Evolutionary conservation across 768 basidiomycete genomes (phyloP), one percentile per base, ranked within the genome.

Genomic region (Tylopilus rubrobrunneus): DNA sequence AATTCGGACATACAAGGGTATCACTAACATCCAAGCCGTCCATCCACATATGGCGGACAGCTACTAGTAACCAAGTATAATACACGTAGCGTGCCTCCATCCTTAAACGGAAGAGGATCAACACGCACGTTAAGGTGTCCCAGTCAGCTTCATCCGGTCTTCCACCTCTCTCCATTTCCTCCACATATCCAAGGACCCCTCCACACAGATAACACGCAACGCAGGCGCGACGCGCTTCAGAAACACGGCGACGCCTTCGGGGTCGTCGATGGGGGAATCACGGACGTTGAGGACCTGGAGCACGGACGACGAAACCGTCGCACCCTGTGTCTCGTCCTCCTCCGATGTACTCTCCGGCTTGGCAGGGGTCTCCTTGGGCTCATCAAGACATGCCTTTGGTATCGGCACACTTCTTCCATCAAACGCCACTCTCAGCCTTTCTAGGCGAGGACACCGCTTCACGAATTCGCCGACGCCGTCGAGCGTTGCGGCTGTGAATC

Each of bases 131-230:
- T 41, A 54, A 10, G 29, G 29, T 10, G 49, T 31, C 27, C 43
- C 56, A 1, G 28, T 25, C 49, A 61, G 47, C 36, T 53, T 58
- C 56, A 65, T 65, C 36, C 55, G 52, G 23, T 64, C 53, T 34
- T 66, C 64, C 27, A 66, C 64, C 8, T 66, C 65, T 39, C 60
- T 56, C 66, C 66, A 67, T 21, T 55, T 70, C n/a, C 45, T 58
- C 66, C 63, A 68, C 48, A 66, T 58, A 15, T 67, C 68, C 55
- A 65, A 41, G 23, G 59, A 56, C 2, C 63, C 66, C 23, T 67
- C 66, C 12, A 67, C 63, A 39, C 56, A 57, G 11, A 68, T 64
- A 3, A 56, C 56, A 9, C 60, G 62, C 57, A 71, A 47, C 7
- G 52, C 54, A 5, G 68, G 68, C 1, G 66, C 61, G 19, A 63